phyloP scores from a whole-genome alignment of 768 basidiomycete genomes.

The Antrodiella citrinella region DNA sequence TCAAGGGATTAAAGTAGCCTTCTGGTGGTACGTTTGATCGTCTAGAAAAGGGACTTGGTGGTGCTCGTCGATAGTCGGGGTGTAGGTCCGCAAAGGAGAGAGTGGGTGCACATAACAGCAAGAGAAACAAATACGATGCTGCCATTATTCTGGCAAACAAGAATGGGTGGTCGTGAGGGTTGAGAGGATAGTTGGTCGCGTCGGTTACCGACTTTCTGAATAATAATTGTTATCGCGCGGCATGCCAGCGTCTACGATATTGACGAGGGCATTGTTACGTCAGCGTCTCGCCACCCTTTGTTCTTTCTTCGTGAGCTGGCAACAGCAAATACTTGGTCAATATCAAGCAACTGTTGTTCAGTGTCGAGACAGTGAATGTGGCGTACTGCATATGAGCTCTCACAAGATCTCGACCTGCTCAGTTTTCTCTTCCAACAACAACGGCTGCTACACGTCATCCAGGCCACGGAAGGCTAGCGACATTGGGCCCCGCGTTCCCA shows the following conservation, averaged over 20 bases:
- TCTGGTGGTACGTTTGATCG: conserved; percentile 31
- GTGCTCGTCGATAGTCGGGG: conserved; percentile 6
- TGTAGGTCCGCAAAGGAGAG: conserved; percentile 12
- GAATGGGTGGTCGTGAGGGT: neutral
- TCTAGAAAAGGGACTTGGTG: conserved; percentile 17
- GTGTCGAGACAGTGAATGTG: no score
- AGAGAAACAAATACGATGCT: conserved; percentile 18
- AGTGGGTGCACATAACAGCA: conserved; percentile 25
- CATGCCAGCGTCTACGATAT: neutral
- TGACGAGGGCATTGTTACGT: neutral
- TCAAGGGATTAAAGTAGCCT: conserved; percentile 54
- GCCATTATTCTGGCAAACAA: conserved; percentile 13
- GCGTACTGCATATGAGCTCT: no score
- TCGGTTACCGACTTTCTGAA: neutral
- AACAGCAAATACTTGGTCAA: no score
- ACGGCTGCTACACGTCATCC: no score
- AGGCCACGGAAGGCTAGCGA: no score
- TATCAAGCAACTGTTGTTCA: no score
- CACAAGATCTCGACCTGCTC: no score
- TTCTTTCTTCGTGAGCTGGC: no score
- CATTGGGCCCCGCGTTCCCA: no score
- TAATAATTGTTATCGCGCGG: neutral
- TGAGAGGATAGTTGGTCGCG: neutral
- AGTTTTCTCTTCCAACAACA: no score
- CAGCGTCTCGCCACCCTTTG: neutral